Conservation (phyloP, 208 protist species). For the Herpetomonas tarakana region DNA sequence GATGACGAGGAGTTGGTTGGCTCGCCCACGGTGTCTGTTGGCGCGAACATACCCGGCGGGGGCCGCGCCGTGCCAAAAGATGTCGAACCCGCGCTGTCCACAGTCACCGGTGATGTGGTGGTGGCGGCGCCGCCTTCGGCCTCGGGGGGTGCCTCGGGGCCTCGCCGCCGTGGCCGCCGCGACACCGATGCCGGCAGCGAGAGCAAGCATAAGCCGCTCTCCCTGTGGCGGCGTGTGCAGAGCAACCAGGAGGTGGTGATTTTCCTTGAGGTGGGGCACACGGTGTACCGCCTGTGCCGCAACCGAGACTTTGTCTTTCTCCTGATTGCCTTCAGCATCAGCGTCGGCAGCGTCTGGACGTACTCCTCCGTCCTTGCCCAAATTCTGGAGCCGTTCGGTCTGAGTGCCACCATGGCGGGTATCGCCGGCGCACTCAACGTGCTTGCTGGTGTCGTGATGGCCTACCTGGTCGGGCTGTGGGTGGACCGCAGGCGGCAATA, state of each 20-base stretch:
- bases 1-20: conserved; percentile 12
- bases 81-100: not conserved
- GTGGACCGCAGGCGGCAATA: conserved; percentile 54
- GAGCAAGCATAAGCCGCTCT: conserved; percentile 21
- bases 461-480: conserved; percentile 54
- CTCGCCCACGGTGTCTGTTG: conserved; percentile 1
- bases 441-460: conserved; percentile 38
- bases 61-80: not conserved
- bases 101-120: not conserved
- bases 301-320: conserved; percentile 58
- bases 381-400: conserved; percentile 60
- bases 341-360: conserved; percentile 68
- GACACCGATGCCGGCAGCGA: conserved; percentile 18
- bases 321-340: conserved; percentile 54
- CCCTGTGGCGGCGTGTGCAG: conserved; percentile 15
- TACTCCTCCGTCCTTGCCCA: conserved; percentile 65
- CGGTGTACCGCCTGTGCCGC: conserved; percentile 26
- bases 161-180: not conserved
- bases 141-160: not conserved
- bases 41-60: not conserved
- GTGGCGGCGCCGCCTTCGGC: too few relatives aligned
- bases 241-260: conserved; percentile 24
- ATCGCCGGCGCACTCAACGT: conserved; percentile 56
- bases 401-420: conserved; percentile 42
- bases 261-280: conserved; percentile 43